Evolutionary conservation across 805 yeast species (phyloP), one percentile per base, ranked within the genome.

Genomic region (Brettanomyces bruxellensis): DNA sequence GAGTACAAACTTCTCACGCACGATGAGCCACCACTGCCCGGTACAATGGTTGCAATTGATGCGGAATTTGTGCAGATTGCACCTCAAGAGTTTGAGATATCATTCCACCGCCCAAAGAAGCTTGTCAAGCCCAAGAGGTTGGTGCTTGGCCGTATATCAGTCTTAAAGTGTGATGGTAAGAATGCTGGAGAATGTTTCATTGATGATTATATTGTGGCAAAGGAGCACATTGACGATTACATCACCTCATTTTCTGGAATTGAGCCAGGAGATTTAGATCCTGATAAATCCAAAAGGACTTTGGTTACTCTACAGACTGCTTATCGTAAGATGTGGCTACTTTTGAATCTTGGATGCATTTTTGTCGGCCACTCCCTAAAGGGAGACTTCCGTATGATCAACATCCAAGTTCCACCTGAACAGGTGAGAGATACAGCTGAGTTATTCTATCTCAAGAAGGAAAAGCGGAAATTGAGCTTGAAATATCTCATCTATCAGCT

Each of bases 281-380:
- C 91, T 1, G 58, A 60, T 4, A 67, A 60, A 5, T 85, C 96
- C 23, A 64, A 70, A 4, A 81, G 81, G 55, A 73, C 85, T 3
- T 71, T 95, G 40, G 96, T 90, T 1, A 76, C 86, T 0, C 68
- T 86, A 47, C 91, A 86, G 56, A 81, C 87, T 0, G 87, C 95
- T 1, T 93, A 91, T 61, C 70, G 97, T 49, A 79, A 86, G 56
- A 73, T 93, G 38, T 95, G 99, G 99, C 68, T 93, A 22, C 70
- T 93, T 43, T 69, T 93, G 49, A 93, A 91, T 58, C 58, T 89
- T 47, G 97, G 97, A 0, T 88, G 95, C 59, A 76, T 85, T 0
- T 91, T 93, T 68, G 89, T 93, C 32, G 99, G 99, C 0, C 99
- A 93, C 67, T 96, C 97, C 2, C 70, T 93, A 49, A 73, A 76